Percentiles rank a stretch among this genome's conserved stretches.
Conservation (phyloP, 805 yeast genomes). For the Spathaspora girioi region DNA sequence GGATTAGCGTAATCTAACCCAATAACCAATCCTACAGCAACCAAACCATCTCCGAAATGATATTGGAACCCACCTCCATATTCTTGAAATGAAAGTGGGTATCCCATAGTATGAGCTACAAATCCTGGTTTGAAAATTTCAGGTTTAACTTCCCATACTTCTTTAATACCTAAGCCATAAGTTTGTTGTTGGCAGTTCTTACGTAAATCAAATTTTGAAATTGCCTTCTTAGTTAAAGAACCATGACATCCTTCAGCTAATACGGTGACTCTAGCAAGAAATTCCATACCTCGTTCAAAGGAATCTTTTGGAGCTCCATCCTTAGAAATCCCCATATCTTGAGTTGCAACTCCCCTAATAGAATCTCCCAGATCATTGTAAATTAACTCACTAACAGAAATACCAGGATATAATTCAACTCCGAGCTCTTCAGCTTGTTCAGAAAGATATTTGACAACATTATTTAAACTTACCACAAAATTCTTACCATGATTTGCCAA, state of each 20-base stretch:
- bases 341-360: constrained; percentile 89
- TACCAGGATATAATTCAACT: constrained; percentile 89
- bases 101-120: constrained; percentile 87
- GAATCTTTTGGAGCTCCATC: constrained; percentile 72
- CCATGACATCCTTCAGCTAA: constrained; percentile 99
- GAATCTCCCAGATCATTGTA: constrained; percentile 50
- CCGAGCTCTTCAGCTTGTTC: constrained; percentile 92
- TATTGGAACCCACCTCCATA: constrained; percentile 98
- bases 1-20: constrained; percentile 96
- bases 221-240: constrained; percentile 75
- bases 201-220: constrained; percentile 66
- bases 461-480: constrained; percentile 79
- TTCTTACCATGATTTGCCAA: constrained; percentile 78
- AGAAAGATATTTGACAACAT: constrained; percentile 75
- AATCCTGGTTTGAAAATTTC: constrained; percentile 76
- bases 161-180: constrained; percentile 93
- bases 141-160: constrained; percentile 92
- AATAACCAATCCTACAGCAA: constrained; percentile 88
- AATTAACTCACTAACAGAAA: constrained; percentile 76
- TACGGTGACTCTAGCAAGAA: constrained; percentile 83
- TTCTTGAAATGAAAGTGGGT: constrained; percentile 66
- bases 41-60: constrained; percentile 92
- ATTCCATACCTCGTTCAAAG: constrained; percentile 98
- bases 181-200: constrained; percentile 71
- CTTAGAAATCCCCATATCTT: constrained; percentile 82